These are phyloP conservation scores for Colletotrichum somersetense DNA, from an alignment of 2,329 filamentous ascomycete species.

Conservation along the genomic window DNA sequence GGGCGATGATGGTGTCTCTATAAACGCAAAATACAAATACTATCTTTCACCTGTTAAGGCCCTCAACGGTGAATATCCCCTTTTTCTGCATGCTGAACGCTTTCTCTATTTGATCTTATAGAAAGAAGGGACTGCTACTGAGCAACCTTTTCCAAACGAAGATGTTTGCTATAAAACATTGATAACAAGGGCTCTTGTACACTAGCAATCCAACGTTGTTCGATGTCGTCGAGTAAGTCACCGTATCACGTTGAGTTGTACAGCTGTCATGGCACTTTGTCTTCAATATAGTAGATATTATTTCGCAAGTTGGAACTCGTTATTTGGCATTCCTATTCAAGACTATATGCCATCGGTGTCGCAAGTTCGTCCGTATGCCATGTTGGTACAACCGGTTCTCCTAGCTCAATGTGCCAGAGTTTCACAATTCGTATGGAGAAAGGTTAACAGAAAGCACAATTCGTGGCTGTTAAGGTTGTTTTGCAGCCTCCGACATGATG, in stretches of 20 bases:
- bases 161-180: no score
- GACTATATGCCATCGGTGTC: neutral
- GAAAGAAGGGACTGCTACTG: neutral
- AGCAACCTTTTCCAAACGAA: neutral
- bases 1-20: neutral
- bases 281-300: neutral
- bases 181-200: neutral
- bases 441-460: neutral
- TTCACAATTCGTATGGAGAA: neutral
- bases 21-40: no score
- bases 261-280: neutral
- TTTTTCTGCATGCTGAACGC: neutral
- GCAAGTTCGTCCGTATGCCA: neutral
- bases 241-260: neutral
- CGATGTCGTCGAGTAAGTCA: neutral
- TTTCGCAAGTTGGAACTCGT: neutral
- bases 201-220: neutral
- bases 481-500: neutral
- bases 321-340: neutral
- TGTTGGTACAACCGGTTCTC: neutral
- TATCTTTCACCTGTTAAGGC: neutral
- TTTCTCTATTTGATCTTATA: neutral
- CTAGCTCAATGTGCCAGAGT: neutral
- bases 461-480: neutral
- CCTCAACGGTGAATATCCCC: neutral